Conservation (phyloP, 2,329 filamentous ascomycete species). For the Monascus ruber region DNA sequence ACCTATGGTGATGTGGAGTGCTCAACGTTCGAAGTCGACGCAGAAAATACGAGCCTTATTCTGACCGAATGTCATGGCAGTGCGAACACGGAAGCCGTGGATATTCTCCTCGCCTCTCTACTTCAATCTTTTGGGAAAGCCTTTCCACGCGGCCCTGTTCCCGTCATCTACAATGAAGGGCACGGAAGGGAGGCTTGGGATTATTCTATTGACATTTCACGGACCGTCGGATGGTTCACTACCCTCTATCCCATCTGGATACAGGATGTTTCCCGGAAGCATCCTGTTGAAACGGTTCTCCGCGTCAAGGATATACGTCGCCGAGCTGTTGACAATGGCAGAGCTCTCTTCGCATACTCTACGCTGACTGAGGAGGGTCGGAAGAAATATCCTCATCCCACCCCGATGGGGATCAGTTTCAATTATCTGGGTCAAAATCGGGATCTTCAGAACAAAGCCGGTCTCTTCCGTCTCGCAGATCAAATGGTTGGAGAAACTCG, state of each 20-base stretch:
- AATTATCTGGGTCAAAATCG: constrained; percentile 30
- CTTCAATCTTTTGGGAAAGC: constrained; percentile 33
- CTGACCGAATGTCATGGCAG: constrained; percentile 22
- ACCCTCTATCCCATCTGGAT: constrained; percentile 36
- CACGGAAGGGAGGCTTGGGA: constrained; percentile 39
- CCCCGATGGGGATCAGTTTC: constrained; percentile 34
- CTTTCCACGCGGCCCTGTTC: constrained; percentile 29
- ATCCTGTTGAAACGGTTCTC: constrained; percentile 21
- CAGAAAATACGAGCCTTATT: constrained; percentile 14
- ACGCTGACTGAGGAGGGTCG: constrained; percentile 20
- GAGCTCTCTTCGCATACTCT: constrained; percentile 25
- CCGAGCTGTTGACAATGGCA: constrained; percentile 25
- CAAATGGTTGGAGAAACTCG: constrained; percentile 37
- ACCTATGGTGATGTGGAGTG: constrained; percentile 27
- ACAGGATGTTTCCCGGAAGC: constrained; percentile 11
- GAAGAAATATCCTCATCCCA: constrained; percentile 22
- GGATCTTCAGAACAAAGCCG: constrained; percentile 34
- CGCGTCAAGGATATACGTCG: constrained; percentile 30
- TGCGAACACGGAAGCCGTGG: constrained; percentile 24
- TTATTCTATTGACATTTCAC: constrained; percentile 35
- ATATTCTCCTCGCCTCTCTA: constrained; percentile 26
- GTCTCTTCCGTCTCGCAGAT: constrained; percentile 33
- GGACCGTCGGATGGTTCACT: constrained; percentile 43
- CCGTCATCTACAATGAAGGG: constrained; percentile 38
- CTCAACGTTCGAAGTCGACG: constrained; percentile 22